phyloP scores from a whole-genome alignment of 2,329 filamentous ascomycete species.

The Tolypocladium sp. region DNA sequence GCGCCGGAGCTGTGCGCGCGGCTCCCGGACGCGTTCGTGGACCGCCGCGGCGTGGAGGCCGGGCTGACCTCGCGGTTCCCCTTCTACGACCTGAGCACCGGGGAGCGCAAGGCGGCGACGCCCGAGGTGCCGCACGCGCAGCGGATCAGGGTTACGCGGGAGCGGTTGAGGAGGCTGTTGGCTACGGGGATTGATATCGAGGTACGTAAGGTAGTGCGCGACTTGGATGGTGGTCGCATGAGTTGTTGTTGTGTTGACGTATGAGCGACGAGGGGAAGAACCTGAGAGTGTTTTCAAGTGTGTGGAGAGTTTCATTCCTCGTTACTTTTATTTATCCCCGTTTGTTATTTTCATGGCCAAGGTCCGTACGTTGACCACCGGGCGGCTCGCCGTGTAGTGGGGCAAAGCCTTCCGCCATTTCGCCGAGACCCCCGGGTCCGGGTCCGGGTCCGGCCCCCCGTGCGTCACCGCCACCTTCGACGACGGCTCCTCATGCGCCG shows the following conservation, averaged over 20 bases:
- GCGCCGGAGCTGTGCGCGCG: constrained; percentile 33
- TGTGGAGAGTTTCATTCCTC: too few species aligned
- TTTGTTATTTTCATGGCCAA: background rate
- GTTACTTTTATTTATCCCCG: background rate
- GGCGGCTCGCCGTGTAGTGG: constrained; percentile 22
- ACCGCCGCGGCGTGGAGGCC: constrained; percentile 36
- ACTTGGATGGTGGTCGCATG: background rate
- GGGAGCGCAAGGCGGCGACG: constrained; percentile 27
- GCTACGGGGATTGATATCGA: constrained; percentile 35
- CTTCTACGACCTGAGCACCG: constrained; percentile 46
- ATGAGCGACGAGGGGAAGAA: too few species aligned
- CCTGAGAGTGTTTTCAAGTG: too few species aligned
- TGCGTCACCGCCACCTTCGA: constrained; percentile 34
- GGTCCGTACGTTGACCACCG: background rate
- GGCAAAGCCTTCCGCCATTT: constrained; percentile 24
- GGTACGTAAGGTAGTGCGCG: constrained; percentile 17
- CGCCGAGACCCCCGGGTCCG: constrained; percentile 13
- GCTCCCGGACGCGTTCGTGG: constrained; percentile 43
- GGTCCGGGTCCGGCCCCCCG: constrained; percentile 5
- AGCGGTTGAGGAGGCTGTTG: constrained; percentile 35
- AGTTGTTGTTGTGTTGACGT: too few species aligned
- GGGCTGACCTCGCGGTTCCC: constrained; percentile 40
- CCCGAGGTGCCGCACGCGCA: constrained; percentile 33
- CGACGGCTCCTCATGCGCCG: constrained; percentile 30
- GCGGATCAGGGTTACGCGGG: constrained; percentile 37